Evolutionary conservation across 805 yeast genomes (phyloP), one percentile per base, ranked within the genome.

Genomic region (Middelhovenomyces tepae): DNA sequence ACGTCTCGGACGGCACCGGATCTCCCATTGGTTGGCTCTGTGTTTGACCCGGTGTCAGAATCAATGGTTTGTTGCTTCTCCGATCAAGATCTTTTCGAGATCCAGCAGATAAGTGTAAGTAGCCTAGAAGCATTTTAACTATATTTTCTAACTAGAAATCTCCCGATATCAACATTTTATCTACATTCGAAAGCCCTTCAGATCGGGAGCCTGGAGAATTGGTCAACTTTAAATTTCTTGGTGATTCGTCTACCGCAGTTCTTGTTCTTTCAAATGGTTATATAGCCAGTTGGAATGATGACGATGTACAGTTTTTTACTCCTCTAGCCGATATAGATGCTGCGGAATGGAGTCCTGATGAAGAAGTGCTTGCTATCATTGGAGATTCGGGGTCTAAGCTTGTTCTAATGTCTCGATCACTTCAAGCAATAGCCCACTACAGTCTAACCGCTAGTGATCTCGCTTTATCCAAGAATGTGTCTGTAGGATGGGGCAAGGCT

Each of bases 401-500:
- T 7, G 59, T 84, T 0, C 48, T 87, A 15, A 64, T 91, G 34
- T 78, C 87, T 23, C 69, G 94, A 42, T 60, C 69, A 27, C 81
- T 86, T 43, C 96, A 89, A 44, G 83, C 87, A 1, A 66, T 89
- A 16, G 60, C 73, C 7, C 96, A 89, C 49, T 66, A 65, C 36
- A 54, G 58, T 19, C 56, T 86, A 39, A 56, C 67, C 28, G 60
- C 70, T 0, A 69, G 67, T 6, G 98, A 91, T 53, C 64, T 87
- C 29, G 59, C 73, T 31, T 62, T 66, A 20, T 77, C 86, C 2
- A 78, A 76, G 44, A 95, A 91, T 51, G 95, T 91, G 22, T 78
- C 89, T 17, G 95, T 91, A 27, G 99, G 99, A 16, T 91, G 99
- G 99, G 99, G 99, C 51, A 82, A 80, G 41, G 78, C 79, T 45